These are phyloP conservation scores for Euptelea pleiosperma DNA, from an alignment of 164 flowering plant species.

Conservation along the genomic window DNA sequence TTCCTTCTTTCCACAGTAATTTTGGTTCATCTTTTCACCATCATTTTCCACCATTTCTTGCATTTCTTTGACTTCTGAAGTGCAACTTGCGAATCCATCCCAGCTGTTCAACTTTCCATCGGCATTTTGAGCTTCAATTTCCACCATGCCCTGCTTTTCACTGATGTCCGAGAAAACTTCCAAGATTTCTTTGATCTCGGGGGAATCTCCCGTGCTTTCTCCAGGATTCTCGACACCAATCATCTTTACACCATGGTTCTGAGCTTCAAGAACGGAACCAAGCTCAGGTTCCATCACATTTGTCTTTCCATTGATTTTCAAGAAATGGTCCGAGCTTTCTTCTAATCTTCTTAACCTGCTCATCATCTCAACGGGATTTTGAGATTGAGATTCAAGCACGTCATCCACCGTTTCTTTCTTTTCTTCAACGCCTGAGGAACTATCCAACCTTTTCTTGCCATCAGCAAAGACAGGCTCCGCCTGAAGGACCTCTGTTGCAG, in stretches of 20 bases:
- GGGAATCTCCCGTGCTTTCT: not conserved
- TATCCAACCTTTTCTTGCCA: not conserved
- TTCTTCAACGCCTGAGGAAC: not conserved
- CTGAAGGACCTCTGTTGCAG: not conserved
- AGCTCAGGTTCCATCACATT: not conserved
- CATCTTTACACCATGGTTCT: not conserved
- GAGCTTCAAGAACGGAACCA: not conserved
- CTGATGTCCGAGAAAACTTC: not conserved
- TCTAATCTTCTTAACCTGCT: not conserved
- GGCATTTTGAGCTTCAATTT: not conserved
- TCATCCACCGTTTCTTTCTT: not conserved
- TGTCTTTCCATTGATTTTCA: not conserved
- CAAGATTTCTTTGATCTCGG: not conserved
- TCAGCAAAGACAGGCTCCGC: not conserved
- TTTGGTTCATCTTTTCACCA: not conserved
- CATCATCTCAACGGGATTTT: conserved; percentile 1
- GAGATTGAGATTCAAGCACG: not conserved
- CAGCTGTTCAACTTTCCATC: not conserved
- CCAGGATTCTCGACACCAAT: not conserved
- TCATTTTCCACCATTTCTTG: not conserved
- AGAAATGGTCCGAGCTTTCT: not conserved
- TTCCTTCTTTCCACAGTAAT: conserved; percentile 1
- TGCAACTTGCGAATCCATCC: not conserved
- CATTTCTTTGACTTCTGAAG: not conserved
- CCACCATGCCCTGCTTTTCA: not conserved